A percentile compares a stretch with the other conserved stretches of the same genome.
Evolutionary conservation across 495 filamentous ascomycete genomes (phyloP).

Genomic region (Trichoderma erinaceum): DNA sequence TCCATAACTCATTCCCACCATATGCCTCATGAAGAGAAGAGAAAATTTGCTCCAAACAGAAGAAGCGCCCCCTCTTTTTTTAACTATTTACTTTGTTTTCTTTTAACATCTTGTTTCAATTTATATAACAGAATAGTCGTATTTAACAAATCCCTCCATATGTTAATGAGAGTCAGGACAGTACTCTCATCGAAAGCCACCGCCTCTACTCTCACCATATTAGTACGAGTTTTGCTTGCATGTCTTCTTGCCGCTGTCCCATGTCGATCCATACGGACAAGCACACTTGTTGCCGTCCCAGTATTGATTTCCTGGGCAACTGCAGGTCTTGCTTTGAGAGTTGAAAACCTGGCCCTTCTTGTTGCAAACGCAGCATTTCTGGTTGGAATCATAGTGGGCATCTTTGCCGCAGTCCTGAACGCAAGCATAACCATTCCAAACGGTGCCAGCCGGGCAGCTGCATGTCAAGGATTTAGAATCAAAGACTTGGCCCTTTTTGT

Average conservation of each 20-base stretch:
- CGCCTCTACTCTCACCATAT: not conserved
- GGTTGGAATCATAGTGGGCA: not conserved
- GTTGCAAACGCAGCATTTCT: constrained; percentile 14
- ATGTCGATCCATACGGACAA: not conserved
- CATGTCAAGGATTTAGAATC: not conserved
- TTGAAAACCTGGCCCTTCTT: constrained; percentile 9
- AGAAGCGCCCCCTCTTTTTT: too few species aligned
- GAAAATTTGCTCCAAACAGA: too few species aligned
- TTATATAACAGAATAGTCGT: too few species aligned
- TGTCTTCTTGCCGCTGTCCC: not conserved
- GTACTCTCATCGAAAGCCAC: not conserved
- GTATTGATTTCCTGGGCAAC: not conserved
- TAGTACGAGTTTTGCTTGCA: not conserved
- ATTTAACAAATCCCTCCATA: not conserved
- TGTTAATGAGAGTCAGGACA: not conserved
- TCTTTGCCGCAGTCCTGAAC: constrained; percentile 8
- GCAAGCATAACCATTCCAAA: not conserved
- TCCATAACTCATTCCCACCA: not conserved
- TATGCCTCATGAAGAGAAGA: too few species aligned
- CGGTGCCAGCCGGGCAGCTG: not conserved
- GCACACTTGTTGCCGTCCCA: constrained; percentile 12
- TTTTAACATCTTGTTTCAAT: too few species aligned
- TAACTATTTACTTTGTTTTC: too few species aligned
- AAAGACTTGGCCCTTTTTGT: constrained; percentile 2
- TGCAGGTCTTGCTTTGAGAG: not conserved